Base-by-base conservation (phyloP, 2,329 filamentous ascomycete species). In the Colletotrichum sublineola region DNA sequence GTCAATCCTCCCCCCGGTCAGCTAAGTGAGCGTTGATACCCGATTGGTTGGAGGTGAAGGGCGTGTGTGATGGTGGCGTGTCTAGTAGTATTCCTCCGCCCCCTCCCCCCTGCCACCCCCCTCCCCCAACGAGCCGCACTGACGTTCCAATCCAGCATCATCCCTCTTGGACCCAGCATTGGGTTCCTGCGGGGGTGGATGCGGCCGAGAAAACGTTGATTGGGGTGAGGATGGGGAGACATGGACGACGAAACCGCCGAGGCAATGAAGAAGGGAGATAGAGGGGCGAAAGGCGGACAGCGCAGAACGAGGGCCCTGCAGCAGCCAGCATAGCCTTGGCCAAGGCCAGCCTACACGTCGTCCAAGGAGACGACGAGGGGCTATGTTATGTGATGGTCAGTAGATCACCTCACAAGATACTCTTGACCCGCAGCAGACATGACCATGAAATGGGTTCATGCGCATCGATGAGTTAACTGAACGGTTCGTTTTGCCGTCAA, bases 71-170 rank as follows among this genome's bases (percentile, higher is more conserved):
- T 40, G 46, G 46, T 48, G 46, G 46, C 20, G 46, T 18, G 46
- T n/a, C 46, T 20, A 8, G 11, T 36, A 24, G 33, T 36, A 18
- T 20, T 46, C 18, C 18, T n/a, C 44, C 18, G 18, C 44, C 44
- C 4, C 8, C 44, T 9, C 12, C 20, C 4, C 50, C 33, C 48
- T 7, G 2, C n/a, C 14, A 12, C 20, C 4, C 50, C 33, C 48
- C 12, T 9, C n/a, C 14, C 55, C 33, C 56, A 15, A 46, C 42
- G 65, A 69, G 60, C 69, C 69, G 69, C 69, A 72, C 65, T 72
- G 69, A 72, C 66, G 46, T 53, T 3, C 29, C 31, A 46, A 53
- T 50, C 60, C 60, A 40, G 65, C 69, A 69, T 64, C 53, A 72
- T 64, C 69, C 66, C 69, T 56, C 53, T 33, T 48, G 29, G n/a